These are phyloP conservation scores for Kalanchoe fedtschenkoi DNA, from an alignment of 164 flowering plant genomes.

Conservation along the genomic window DNA sequence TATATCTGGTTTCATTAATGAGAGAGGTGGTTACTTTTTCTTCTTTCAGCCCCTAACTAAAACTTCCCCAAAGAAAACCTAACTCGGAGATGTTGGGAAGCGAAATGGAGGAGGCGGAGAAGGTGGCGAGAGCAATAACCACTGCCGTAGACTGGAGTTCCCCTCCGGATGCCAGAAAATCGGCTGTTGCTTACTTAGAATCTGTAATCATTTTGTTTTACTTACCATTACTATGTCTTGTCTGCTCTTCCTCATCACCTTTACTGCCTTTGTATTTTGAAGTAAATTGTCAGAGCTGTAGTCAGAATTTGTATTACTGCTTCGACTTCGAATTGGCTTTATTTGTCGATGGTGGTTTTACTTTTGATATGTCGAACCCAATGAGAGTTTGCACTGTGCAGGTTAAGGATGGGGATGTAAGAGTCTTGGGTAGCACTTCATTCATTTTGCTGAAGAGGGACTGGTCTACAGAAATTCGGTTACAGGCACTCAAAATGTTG, in stretches of 20 bases:
- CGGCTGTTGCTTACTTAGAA: constrained; percentile 68
- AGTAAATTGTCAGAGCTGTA: background rate
- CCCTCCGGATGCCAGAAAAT: constrained; percentile 54
- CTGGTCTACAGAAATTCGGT: constrained; percentile 82
- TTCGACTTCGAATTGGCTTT: background rate
- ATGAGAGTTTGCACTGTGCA: too few relatives aligned
- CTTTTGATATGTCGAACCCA: too few relatives aligned
- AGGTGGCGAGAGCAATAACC: constrained; percentile 64
- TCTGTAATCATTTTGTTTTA: constrained; percentile 27
- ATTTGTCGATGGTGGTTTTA: background rate
- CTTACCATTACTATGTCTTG: background rate
- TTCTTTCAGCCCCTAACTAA: too few relatives aligned
- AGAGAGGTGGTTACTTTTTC: too few relatives aligned
- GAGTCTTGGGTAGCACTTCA: constrained; percentile 56
- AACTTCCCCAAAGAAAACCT: too few relatives aligned
- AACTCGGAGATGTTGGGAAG: background rate
- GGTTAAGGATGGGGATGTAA: constrained; percentile 83
- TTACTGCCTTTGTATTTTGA: too few relatives aligned
- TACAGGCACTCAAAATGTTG: constrained; percentile 87
- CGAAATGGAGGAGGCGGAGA: constrained; percentile 37
- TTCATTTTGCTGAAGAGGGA: constrained; percentile 68
- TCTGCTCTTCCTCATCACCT: background rate
- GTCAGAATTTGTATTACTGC: background rate
- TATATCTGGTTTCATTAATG: too few relatives aligned
- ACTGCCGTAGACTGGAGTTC: constrained; percentile 76